phyloP scores from a whole-genome alignment of 306 rosid genomes.

The Quercus wislizeni region DNA sequence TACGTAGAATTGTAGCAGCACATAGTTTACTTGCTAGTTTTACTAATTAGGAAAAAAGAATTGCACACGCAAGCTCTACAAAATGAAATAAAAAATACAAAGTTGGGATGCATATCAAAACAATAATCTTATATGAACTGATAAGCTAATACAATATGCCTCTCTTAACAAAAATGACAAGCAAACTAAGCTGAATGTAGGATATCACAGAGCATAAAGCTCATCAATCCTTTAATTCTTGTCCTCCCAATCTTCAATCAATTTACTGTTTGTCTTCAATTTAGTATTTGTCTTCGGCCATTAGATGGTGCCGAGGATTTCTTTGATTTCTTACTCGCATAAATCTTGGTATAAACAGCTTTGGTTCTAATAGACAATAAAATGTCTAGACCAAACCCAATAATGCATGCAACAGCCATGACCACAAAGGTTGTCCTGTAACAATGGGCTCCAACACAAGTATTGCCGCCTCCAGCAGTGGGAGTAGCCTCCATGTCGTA shows the following conservation, averaged over 20 bases:
- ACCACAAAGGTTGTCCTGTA: conserved; percentile 62
- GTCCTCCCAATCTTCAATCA: background rate
- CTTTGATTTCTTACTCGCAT: conserved; percentile 48
- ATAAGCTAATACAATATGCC: background rate
- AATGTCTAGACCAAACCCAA: conserved; percentile 80
- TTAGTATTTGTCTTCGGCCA: conserved; percentile 1
- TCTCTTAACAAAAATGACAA: background rate
- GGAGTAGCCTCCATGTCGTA: conserved; percentile 83
- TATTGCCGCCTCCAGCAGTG: conserved; percentile 72
- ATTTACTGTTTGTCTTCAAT: too few relatives aligned
- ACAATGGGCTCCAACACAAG: conserved; percentile 85
- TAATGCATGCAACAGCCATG: conserved; percentile 67
- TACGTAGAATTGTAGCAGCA: too few relatives aligned
- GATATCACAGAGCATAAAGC: conserved; percentile 33
- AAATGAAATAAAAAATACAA: too few relatives aligned
- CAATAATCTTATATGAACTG: background rate
- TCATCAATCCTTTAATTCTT: conserved; percentile 29
- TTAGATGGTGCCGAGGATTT: conserved; percentile 19
- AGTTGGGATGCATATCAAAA: background rate
- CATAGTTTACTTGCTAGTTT: too few relatives aligned
- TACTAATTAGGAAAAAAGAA: too few relatives aligned
- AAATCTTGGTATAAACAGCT: conserved; percentile 55
- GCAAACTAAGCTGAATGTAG: background rate
- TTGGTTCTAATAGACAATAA: conserved; percentile 58
- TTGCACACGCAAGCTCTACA: too few relatives aligned